A percentile compares a stretch with the other conserved stretches of the same genome.
These are phyloP conservation scores for Xylaria sp. DNA, from an alignment of 2,329 filamentous ascomycete species.

Conservation along the genomic window DNA sequence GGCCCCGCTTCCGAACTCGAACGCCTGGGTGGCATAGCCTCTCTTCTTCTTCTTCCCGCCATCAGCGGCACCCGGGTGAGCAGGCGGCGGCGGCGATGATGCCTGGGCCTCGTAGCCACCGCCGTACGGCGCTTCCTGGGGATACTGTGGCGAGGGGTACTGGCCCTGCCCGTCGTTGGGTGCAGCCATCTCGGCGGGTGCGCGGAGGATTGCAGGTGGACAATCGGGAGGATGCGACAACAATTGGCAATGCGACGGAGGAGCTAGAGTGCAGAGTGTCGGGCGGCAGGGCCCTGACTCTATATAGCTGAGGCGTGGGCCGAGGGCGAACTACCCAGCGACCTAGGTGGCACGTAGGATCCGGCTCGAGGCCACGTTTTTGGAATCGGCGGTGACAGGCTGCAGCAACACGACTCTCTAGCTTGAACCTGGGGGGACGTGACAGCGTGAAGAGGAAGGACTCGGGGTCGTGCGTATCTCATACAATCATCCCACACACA, in stretches of 20 bases:
- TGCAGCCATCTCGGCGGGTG: slow-evolving; percentile 63
- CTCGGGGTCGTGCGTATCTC: slow-evolving; percentile 19
- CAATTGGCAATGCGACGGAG: slow-evolving; percentile 20
- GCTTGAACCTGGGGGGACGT: background rate
- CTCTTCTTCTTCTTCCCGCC: slow-evolving; percentile 86
- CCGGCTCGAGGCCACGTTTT: slow-evolving; percentile 40
- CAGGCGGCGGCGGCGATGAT: slow-evolving; percentile 53
- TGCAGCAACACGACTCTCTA: slow-evolving; percentile 17
- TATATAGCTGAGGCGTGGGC: slow-evolving; percentile 15
- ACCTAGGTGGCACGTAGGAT: slow-evolving; percentile 7
- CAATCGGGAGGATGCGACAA: background rate
- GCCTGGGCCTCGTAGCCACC: slow-evolving; percentile 55
- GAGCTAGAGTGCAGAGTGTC: background rate
- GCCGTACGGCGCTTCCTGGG: slow-evolving; percentile 55
- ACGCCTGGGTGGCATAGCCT: slow-evolving; percentile 93
- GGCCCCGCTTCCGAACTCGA: slow-evolving; percentile 88
- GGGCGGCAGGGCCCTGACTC: slow-evolving; percentile 11
- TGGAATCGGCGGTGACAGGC: slow-evolving; percentile 37
- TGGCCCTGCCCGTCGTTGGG: slow-evolving; percentile 67
- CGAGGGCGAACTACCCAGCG: slow-evolving; percentile 14
- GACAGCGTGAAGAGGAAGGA: slow-evolving; percentile 5
- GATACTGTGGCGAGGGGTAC: slow-evolving; percentile 56
- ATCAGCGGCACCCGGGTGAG: slow-evolving; percentile 52
- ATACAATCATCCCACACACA: slow-evolving; percentile 28
- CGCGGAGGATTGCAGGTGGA: slow-evolving; percentile 39